Base-by-base conservation (phyloP, 2,329 filamentous ascomycete genomes). In the Arthrobotrys musiformis region DNA sequence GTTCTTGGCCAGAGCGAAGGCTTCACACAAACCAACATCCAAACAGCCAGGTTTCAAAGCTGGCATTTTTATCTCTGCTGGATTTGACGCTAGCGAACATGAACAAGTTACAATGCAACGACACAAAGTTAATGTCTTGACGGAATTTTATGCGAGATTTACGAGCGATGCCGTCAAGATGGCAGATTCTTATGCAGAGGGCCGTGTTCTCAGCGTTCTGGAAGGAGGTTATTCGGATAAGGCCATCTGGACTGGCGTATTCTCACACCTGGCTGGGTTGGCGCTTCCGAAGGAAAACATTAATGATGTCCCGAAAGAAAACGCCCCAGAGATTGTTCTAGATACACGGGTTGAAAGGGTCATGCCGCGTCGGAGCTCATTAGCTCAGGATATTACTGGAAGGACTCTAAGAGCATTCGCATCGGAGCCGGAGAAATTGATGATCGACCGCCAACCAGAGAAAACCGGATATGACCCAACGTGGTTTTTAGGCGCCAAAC, bases 211-310 rank as follows among this genome's bases (percentile, higher is more conserved):
- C 81, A 98, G 94, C 82, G 93, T 98, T 1, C 87, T 99, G 22
- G 95, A 99, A 84, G 95, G 95, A 33, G 95, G 95, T 0, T 99
- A 99, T 82, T 97, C 94, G 82, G 93, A 99, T 83, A 89, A 94
- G 73, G 95, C 95, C 7, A 85, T 99, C 58, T 91, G 89, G 63
- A 97, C 93, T 35, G 95, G 95, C 50, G 90, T 97, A 2, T 85
- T 97, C 72, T 97, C 94, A 82, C 95, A 99, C 83, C 83, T 99
- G 17, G 93, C 92, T 80, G 95, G 94, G 4, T 87, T 99, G 42
- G 90, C 89, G 44, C 89, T 89, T 44, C 64, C 84, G 83, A 33
- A 82, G 82, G 44, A 79, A 80, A 42, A 64, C 19, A 5, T 5
- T 35, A 28, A 24, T 19, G 54, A 40, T 5, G 44, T 22, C n/a